A percentile compares a stretch with the other conserved stretches of the same genome.
Conservation (phyloP, 2,329 filamentous ascomycete species). For the Fusarium sublunatum region DNA sequence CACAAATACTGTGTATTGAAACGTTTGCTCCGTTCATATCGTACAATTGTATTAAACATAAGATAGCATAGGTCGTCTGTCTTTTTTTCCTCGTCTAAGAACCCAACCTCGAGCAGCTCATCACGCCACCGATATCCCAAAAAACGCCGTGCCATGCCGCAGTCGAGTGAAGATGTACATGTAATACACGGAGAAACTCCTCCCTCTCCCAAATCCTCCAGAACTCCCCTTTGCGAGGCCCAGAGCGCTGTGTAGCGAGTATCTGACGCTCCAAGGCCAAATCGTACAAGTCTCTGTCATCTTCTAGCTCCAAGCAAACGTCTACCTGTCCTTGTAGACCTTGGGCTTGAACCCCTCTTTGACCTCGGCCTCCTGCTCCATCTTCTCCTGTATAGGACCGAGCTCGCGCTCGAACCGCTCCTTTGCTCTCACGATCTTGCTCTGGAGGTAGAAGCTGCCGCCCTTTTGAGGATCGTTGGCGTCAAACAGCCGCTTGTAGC, state of each 20-base stretch:
- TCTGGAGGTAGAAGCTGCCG: conserved; percentile 97
- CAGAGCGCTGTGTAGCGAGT: background rate
- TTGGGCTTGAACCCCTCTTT: conserved; percentile 94
- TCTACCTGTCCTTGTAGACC: conserved; percentile 85
- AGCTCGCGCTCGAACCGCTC: conserved; percentile 93
- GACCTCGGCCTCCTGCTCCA: conserved; percentile 79
- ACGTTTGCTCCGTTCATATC: conserved; percentile 35
- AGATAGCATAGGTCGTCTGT: conserved; percentile 46
- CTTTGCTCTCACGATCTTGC: conserved; percentile 90
- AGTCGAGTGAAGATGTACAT: conserved; percentile 66
- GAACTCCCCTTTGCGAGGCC: conserved; percentile 27
- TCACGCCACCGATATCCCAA: conserved; percentile 47
- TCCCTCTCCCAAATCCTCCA: conserved; percentile 30
- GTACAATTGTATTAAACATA: conserved; percentile 47
- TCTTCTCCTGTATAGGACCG: conserved; percentile 75
- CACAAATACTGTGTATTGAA: too few relatives aligned
- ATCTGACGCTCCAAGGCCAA: conserved; percentile 9
- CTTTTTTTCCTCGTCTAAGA: conserved; percentile 49
- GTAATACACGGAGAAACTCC: conserved; percentile 49
- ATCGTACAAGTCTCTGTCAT: conserved; percentile 39
- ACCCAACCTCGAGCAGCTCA: conserved; percentile 47
- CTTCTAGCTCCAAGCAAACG: background rate
- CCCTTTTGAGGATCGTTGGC: conserved; percentile 94
- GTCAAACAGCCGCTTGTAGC: conserved; percentile 96
- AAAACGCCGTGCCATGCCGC: conserved; percentile 65